A percentile compares a stretch with the other conserved stretches of the same genome.
Evolutionary conservation across 208 protist species (phyloP).

Genomic region (Acanthamoeba royreba): DNA sequence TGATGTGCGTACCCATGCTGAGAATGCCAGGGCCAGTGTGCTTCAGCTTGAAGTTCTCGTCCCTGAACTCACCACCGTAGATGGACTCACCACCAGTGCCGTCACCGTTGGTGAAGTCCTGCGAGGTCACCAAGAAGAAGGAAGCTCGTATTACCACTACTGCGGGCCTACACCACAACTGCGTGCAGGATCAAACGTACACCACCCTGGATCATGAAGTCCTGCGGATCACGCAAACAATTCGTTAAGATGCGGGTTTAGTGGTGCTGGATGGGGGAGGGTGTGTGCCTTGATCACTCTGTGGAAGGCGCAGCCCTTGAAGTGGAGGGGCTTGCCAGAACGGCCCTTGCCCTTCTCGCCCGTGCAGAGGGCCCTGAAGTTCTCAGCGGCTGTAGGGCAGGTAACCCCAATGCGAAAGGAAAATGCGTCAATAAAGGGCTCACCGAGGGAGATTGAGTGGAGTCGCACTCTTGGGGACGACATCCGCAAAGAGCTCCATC

Average conservation of each 20-base stretch:
- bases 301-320: slow-evolving; percentile 80
- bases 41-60: slow-evolving; percentile 96
- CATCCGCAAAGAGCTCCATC: slow-evolving; percentile 87
- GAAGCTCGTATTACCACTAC: too few species aligned
- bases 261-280: not conserved
- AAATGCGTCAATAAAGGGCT: too few species aligned
- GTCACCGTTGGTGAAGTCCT: slow-evolving; percentile 94
- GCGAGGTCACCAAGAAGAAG: too few species aligned
- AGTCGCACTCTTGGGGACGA: slow-evolving; percentile 64
- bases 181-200: too few species aligned
- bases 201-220: too few species aligned
- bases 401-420: too few species aligned
- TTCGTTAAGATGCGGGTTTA: not conserved
- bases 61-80: slow-evolving; percentile 87
- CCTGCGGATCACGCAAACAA: too few species aligned
- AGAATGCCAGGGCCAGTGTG: slow-evolving; percentile 86
- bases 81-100: slow-evolving; percentile 96
- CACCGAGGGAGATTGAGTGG: too few species aligned
- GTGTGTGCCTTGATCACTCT: slow-evolving; percentile 35
- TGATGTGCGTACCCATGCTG: slow-evolving; percentile 88
- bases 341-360: slow-evolving; percentile 79
- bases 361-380: slow-evolving; percentile 83
- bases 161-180: too few species aligned
- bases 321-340: slow-evolving; percentile 93
- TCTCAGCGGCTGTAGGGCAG: slow-evolving; percentile 67